phyloP scores from a whole-genome alignment of 768 basidiomycete species.

The Goffeauzyma gilvescens region DNA sequence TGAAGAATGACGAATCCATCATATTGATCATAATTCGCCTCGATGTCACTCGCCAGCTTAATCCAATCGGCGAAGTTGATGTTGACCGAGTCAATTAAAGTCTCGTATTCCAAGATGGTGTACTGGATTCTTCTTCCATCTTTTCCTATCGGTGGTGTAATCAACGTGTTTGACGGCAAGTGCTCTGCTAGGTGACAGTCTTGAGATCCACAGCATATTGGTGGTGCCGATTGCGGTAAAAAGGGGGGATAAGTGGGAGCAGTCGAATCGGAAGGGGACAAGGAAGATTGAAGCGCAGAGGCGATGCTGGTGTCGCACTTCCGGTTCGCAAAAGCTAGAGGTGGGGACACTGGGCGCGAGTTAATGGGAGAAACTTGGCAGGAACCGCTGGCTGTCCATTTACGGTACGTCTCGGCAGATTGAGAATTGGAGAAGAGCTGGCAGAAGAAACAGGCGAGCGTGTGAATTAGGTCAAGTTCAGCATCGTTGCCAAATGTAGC shows the following conservation, averaged over 20 bases:
- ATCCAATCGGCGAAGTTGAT: conserved; percentile 81
- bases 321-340: no score
- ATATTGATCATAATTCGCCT: conserved; percentile 66
- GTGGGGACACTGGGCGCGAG: no score
- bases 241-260: no score
- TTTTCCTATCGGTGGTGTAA: conserved; percentile 58
- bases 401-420: conserved; percentile 58
- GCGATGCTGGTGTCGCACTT: no score
- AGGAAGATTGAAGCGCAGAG: no score
- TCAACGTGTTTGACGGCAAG: conserved; percentile 43
- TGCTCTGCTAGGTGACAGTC: no score
- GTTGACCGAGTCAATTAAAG: conserved; percentile 72
- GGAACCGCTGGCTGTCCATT: conserved; percentile 50
- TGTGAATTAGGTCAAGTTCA: no score
- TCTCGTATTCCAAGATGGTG: conserved; percentile 76
- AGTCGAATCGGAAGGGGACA: no score
- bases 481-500: neutral
- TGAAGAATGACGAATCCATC: conserved; percentile 83
- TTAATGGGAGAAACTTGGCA: no score
- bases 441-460: no score
- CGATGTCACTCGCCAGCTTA: conserved; percentile 74
- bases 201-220: no score
- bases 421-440: conserved; percentile 54
- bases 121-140: conserved; percentile 59
- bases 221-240: no score